phyloP scores from a whole-genome alignment of 2,329 filamentous ascomycete genomes.

The Penicillium palitans region DNA sequence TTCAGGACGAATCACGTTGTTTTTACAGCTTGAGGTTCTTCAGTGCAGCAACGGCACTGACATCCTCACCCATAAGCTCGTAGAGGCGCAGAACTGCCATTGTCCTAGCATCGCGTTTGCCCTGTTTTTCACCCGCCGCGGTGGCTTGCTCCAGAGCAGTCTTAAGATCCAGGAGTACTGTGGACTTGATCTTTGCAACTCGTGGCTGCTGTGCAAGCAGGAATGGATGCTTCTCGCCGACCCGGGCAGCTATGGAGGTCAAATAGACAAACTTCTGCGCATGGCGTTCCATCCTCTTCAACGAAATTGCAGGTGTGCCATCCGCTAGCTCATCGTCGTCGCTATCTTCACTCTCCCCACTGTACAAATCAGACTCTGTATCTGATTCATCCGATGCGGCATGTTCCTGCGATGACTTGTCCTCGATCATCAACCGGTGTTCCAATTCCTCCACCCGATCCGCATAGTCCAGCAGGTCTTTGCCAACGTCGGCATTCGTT shows the following conservation, averaged over 20 bases:
- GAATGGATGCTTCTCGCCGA: conserved; percentile 64
- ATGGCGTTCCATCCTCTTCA: conserved; percentile 55
- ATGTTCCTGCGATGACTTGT: conserved; percentile 26
- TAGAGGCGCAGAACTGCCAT: conserved; percentile 62
- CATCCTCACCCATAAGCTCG: conserved; percentile 60
- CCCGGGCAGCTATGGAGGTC: conserved; percentile 50
- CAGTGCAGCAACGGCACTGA: conserved; percentile 59
- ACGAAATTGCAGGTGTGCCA: conserved; percentile 40
- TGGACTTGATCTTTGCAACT: conserved; percentile 59
- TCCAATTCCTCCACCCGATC: conserved; percentile 60
- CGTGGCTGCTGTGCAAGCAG: conserved; percentile 58
- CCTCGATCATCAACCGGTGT: conserved; percentile 67
- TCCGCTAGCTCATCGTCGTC: conserved; percentile 45
- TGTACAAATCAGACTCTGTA: conserved; percentile 39
- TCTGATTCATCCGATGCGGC: conserved; percentile 26
- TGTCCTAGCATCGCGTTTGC: conserved; percentile 42
- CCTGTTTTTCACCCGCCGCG: conserved; percentile 33
- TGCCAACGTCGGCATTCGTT: conserved; percentile 62
- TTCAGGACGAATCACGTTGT: conserved; percentile 1
- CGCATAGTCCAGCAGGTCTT: conserved; percentile 48
- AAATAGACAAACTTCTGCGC: conserved; percentile 60
- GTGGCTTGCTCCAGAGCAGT: conserved; percentile 61
- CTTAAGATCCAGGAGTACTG: conserved; percentile 64
- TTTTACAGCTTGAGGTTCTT: conserved; percentile 45
- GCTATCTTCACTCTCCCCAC: conserved; percentile 35